These are phyloP conservation scores for Mycena haematopus DNA, from an alignment of 768 basidiomycete genomes.

Conservation along the genomic window DNA sequence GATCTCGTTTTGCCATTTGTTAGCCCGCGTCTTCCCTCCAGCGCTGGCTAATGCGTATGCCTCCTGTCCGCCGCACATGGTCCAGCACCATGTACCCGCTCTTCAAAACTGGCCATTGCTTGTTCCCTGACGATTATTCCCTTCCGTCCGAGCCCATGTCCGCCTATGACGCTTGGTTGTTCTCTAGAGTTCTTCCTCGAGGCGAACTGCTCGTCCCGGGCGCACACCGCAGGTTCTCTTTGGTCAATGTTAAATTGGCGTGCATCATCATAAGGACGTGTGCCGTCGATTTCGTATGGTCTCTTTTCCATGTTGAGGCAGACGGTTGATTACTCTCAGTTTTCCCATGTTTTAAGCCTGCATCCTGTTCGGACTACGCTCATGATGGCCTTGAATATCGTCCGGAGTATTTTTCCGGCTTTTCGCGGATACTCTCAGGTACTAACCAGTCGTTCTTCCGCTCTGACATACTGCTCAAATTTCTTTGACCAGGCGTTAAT, in stretches of 20 bases:
- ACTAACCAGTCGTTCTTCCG: slow-evolving; percentile 14
- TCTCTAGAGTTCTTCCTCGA: slow-evolving; percentile 58
- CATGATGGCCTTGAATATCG: slow-evolving; percentile 72
- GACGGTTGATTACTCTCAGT: slow-evolving; percentile 35
- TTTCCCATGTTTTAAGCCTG: slow-evolving; percentile 51
- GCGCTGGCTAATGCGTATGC: slow-evolving; percentile 14
- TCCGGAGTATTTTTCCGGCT: slow-evolving; percentile 80
- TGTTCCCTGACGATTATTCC: slow-evolving; percentile 46
- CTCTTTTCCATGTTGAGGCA: slow-evolving; percentile 15
- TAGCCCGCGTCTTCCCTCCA: slow-evolving; percentile 36
- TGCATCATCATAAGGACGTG: slow-evolving; percentile 58
- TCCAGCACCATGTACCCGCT: slow-evolving; percentile 47
- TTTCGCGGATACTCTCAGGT: slow-evolving; percentile 86
- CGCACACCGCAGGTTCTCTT: slow-evolving; percentile 67
- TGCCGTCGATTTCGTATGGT: slow-evolving; percentile 58
- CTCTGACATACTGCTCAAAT: slow-evolving; percentile 32
- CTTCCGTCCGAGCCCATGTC: slow-evolving; percentile 38
- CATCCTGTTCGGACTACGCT: slow-evolving; percentile 75
- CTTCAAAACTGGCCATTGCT: slow-evolving; percentile 42
- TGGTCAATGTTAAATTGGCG: slow-evolving; percentile 64
- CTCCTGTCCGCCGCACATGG: slow-evolving; percentile 23
- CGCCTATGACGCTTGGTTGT: slow-evolving; percentile 62
- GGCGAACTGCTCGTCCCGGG: slow-evolving; percentile 65
- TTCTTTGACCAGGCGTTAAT: slow-evolving; percentile 62
- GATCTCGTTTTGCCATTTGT: slow-evolving; percentile 50